Percentiles rank a stretch among this genome's conserved stretches.
Conservation (phyloP, 2,329 filamentous ascomycete genomes). For the Plenodomus tracheiphilus region DNA sequence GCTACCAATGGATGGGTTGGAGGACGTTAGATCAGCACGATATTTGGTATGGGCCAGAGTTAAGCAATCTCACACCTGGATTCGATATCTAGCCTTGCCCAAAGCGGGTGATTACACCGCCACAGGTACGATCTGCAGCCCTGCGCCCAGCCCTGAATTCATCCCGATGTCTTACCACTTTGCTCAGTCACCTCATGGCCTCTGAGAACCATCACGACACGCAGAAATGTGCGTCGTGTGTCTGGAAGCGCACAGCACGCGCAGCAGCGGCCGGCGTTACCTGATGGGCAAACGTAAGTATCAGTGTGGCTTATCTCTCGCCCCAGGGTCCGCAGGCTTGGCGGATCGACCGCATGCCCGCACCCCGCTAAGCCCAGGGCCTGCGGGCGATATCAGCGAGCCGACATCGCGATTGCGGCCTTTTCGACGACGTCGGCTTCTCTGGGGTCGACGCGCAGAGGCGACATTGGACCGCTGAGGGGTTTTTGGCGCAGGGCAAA, state of each 20-base stretch:
- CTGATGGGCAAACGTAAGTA: constrained; percentile 33
- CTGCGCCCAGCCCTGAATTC: background rate
- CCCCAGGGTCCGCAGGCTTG: constrained; percentile 24
- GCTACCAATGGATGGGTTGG: constrained; percentile 8
- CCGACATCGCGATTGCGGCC: constrained; percentile 40
- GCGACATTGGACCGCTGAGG: constrained; percentile 25
- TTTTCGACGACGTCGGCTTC: constrained; percentile 19
- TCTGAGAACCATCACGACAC: background rate
- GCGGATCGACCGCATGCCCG: constrained; percentile 26
- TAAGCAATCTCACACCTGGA: constrained; percentile 31
- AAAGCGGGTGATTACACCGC: constrained; percentile 29
- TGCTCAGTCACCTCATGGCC: background rate
- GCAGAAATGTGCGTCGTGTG: background rate
- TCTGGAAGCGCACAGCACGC: constrained; percentile 14
- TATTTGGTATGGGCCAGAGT: constrained; percentile 26
- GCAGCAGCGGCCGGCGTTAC: constrained; percentile 35
- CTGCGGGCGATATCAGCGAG: constrained; percentile 24
- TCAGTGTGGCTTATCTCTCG: constrained; percentile 32
- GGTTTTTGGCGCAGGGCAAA: constrained; percentile 17
- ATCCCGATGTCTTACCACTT: background rate
- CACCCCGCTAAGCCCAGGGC: constrained; percentile 29
- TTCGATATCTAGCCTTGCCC: constrained; percentile 24
- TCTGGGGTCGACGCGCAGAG: constrained; percentile 4
- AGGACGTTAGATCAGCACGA: constrained; percentile 27
- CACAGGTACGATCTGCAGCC: constrained; percentile 19